A percentile compares a stretch with the other conserved stretches of the same genome.
Conservation (phyloP, 2,329 filamentous ascomycete species). For the Pseudogymnoascus sp. region DNA sequence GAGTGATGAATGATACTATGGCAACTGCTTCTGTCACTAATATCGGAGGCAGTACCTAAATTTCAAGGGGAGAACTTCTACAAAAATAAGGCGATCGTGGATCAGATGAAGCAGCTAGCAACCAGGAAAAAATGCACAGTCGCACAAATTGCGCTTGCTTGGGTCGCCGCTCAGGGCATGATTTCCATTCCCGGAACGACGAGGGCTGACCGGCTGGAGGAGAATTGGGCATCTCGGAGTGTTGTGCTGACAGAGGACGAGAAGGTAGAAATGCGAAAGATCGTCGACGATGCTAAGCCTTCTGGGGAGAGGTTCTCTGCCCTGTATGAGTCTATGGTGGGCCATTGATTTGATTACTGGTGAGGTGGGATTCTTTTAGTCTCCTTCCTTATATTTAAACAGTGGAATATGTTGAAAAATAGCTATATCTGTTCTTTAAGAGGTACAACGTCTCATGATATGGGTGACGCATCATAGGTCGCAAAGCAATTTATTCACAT, state of each 20-base stretch:
- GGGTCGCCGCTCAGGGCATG: constrained; percentile 44
- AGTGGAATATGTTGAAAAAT: not conserved
- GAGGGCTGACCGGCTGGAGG: constrained; percentile 32
- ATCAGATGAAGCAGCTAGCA: constrained; percentile 37
- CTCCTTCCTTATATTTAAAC: not conserved
- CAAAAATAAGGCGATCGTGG: constrained; percentile 42
- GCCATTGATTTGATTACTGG: not conserved
- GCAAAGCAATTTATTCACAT: not conserved
- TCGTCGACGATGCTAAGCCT: not conserved
- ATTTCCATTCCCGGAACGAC: constrained; percentile 42
- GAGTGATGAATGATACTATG: not conserved
- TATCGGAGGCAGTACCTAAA: constrained; percentile 28
- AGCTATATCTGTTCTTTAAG: not conserved
- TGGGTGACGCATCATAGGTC: not conserved
- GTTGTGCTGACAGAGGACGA: not conserved
- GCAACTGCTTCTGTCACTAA: not conserved
- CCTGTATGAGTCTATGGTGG: not conserved
- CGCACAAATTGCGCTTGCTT: constrained; percentile 49
- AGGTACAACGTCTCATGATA: not conserved
- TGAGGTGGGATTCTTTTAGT: not conserved
- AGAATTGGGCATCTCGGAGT: constrained; percentile 26
- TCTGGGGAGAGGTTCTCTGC: not conserved
- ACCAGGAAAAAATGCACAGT: constrained; percentile 39
- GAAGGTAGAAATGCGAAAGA: not conserved
- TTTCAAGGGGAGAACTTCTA: constrained; percentile 42